phyloP scores from a whole-genome alignment of 2,329 filamentous ascomycete genomes.

The Fusarium setosum region DNA sequence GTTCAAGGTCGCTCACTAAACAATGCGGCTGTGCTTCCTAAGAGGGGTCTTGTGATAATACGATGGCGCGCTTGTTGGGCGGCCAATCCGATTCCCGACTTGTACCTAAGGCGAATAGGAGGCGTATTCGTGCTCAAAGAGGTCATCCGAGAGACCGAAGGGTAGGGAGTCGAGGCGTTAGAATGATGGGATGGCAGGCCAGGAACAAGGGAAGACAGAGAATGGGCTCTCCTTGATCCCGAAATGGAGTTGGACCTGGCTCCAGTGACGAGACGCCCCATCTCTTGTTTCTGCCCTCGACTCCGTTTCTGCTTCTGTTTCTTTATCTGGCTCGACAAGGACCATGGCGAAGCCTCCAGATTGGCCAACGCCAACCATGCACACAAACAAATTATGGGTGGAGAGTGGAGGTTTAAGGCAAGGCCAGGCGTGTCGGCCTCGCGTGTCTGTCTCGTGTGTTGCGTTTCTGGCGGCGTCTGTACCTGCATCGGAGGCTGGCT shows the following conservation, averaged over 20 bases:
- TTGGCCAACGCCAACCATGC: conserved; percentile 16
- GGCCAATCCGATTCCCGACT: conserved; percentile 1
- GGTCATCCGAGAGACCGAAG: not conserved
- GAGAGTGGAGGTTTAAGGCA: conserved; percentile 7
- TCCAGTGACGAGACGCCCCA: not conserved
- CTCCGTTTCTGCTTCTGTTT: conserved; percentile 17
- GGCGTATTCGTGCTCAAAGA: not conserved
- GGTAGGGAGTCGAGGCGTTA: not conserved
- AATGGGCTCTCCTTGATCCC: not conserved
- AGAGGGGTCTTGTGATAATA: not conserved
- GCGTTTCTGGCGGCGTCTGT: conserved; percentile 26
- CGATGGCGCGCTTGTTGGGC: not conserved
- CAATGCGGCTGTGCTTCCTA: not conserved
- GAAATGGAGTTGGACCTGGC: not conserved
- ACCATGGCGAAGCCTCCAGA: not conserved
- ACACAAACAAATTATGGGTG: conserved; percentile 10
- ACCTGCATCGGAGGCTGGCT: conserved; percentile 42
- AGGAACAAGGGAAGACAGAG: not conserved
- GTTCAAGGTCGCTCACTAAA: too few relatives aligned
- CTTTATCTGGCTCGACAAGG: not conserved
- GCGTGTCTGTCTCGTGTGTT: conserved; percentile 8
- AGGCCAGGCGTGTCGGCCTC: conserved; percentile 14
- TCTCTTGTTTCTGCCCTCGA: conserved; percentile 11
- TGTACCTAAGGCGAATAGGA: not conserved
- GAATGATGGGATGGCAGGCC: not conserved